phyloP scores from a whole-genome alignment of 345 rosid species.

The Chamaenerion angustifolium region DNA sequence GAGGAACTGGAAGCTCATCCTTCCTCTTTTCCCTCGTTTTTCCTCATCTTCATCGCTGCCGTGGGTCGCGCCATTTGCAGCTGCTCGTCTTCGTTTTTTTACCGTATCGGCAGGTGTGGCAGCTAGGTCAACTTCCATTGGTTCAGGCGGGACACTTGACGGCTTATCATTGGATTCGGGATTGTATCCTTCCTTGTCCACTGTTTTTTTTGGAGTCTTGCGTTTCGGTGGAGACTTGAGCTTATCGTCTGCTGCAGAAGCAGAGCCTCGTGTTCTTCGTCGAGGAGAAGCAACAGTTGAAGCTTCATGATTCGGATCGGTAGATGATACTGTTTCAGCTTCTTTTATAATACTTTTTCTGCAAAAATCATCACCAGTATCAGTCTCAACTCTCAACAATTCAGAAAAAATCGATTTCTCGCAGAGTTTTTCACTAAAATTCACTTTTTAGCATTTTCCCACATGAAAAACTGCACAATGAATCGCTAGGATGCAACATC shows the following conservation, averaged over 20 bases:
- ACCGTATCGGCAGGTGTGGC: conserved; percentile 60
- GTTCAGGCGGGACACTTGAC: conserved; percentile 8
- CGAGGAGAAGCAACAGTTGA: conserved; percentile 9
- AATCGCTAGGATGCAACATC: not conserved
- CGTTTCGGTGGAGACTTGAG: conserved; percentile 1
- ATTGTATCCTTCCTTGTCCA: not conserved
- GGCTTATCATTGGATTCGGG: conserved; percentile 2
- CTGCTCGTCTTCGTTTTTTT: conserved; percentile 69
- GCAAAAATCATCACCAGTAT: conserved; percentile 10
- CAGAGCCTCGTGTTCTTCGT: not conserved
- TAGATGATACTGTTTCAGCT: conserved; percentile 30
- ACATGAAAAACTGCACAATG: not conserved
- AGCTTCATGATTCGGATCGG: conserved; percentile 13
- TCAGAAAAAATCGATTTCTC: not conserved
- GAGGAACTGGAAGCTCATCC: conserved; percentile 13
- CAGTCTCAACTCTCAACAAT: not conserved
- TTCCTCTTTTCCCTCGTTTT: conserved; percentile 21
- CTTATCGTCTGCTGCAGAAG: not conserved
- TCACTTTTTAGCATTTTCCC: not conserved
- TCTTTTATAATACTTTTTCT: conserved; percentile 32
- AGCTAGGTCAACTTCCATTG: conserved; percentile 24
- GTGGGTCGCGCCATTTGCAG: conserved; percentile 18
- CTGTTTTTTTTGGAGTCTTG: conserved; percentile 4
- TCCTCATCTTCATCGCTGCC: conserved; percentile 21
- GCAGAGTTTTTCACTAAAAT: not conserved